Conservation (phyloP, 2,329 filamentous ascomycete genomes). For the Aspergillus fumigatiaffinis region DNA sequence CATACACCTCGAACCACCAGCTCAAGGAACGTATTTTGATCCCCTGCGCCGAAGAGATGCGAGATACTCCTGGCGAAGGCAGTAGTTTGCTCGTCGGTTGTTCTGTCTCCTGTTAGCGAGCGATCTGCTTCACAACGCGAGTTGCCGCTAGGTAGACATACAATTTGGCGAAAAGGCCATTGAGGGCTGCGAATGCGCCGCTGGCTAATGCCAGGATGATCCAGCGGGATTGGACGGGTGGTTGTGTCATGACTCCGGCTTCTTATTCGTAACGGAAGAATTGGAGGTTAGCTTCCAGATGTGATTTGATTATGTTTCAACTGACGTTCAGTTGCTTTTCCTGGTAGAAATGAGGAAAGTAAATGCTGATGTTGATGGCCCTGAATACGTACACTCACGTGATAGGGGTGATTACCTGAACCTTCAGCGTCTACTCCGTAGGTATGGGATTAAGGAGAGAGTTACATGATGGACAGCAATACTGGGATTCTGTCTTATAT, state of each 20-base stretch:
- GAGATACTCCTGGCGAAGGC: slow-evolving; percentile 47
- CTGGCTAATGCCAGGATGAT: slow-evolving; percentile 58
- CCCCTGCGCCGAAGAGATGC: slow-evolving; percentile 41
- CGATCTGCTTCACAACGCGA: background rate
- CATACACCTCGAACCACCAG: slow-evolving; percentile 51
- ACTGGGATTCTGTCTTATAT: too few species aligned
- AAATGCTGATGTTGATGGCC: background rate
- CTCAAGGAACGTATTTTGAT: slow-evolving; percentile 43
- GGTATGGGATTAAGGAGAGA: too few species aligned
- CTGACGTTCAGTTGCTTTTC: background rate
- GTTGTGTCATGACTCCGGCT: background rate
- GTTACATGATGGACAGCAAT: too few species aligned
- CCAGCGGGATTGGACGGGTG: slow-evolving; percentile 33
- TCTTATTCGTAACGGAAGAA: background rate
- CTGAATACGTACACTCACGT: background rate
- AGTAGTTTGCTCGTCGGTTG: slow-evolving; percentile 58
- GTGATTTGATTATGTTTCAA: background rate
- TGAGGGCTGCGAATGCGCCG: slow-evolving; percentile 60
- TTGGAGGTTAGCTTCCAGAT: background rate
- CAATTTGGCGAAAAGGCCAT: slow-evolving; percentile 66
- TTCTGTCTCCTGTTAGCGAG: slow-evolving; percentile 36
- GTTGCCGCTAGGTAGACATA: slow-evolving; percentile 24
- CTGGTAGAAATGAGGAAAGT: background rate
- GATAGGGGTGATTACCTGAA: background rate
- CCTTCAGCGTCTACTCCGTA: background rate